phyloP scores from a whole-genome alignment of 352 stramenopile species.

The Halophytophthora batemanensis region DNA sequence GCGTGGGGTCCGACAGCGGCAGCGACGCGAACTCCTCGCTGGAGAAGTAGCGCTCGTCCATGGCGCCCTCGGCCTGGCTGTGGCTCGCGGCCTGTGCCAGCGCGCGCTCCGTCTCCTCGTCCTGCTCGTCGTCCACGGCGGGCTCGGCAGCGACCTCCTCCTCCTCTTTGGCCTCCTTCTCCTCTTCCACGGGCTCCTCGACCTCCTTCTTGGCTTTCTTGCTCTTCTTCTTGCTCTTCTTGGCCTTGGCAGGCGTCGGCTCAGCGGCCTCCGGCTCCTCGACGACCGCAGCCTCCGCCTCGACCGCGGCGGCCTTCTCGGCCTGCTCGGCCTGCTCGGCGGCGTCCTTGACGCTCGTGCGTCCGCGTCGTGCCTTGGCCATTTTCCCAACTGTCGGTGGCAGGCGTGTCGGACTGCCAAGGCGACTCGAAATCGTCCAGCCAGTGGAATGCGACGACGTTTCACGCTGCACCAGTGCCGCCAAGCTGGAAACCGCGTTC shows the following conservation, averaged over 20 bases:
- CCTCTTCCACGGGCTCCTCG: conserved; percentile 18
- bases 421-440: conserved; percentile 2
- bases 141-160: conserved; percentile 17
- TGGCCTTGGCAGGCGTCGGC: conserved; percentile 2
- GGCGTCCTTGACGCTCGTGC: conserved; percentile 8
- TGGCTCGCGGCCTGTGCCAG: conserved; percentile 43
- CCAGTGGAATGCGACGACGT: conserved; percentile 32
- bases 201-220: conserved; percentile 40
- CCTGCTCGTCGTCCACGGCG: conserved; percentile 35
- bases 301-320: conserved; percentile 1
- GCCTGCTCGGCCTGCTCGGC: conserved; percentile 13
- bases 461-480: conserved; percentile 17
- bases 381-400: conserved; percentile 26
- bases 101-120: conserved; percentile 62
- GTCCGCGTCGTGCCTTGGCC: conserved; percentile 31
- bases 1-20: conserved; percentile 90
- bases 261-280: conserved; percentile 10
- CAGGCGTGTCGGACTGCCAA: background rate
- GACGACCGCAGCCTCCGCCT: conserved; percentile 9
- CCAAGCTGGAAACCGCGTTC: background rate
- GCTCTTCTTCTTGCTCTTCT: conserved; percentile 33
- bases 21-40: conserved; percentile 87
- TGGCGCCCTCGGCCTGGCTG: conserved; percentile 25
- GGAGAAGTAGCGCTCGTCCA: conserved; percentile 87
- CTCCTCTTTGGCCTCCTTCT: conserved; percentile 21